Percentiles rank a stretch among this genome's conserved stretches.
These are phyloP conservation scores for Hibiscus syriacus DNA, from an alignment of 345 rosid genomes.

Conservation along the genomic window DNA sequence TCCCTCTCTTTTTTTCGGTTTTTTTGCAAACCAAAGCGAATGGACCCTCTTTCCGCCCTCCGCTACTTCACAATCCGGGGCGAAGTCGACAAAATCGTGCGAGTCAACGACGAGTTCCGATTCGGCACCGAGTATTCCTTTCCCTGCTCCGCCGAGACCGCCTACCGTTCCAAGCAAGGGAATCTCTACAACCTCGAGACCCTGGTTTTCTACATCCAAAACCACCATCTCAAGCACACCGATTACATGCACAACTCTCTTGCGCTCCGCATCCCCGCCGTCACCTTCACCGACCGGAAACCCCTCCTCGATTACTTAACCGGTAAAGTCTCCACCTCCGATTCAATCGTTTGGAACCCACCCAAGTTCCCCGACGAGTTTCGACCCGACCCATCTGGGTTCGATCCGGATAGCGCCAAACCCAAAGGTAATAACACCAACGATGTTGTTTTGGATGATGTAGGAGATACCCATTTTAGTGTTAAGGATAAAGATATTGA, in stretches of 20 bases:
- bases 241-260: slow-evolving; percentile 72
- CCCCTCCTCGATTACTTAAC: slow-evolving; percentile 83
- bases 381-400: slow-evolving; percentile 30
- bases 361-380: slow-evolving; percentile 40
- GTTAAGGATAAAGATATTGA: slow-evolving; percentile 14
- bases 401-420: slow-evolving; percentile 15
- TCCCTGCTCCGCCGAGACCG: slow-evolving; percentile 57
- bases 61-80: slow-evolving; percentile 61
- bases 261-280: slow-evolving; percentile 51
- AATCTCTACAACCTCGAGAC: slow-evolving; percentile 77
- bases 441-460: slow-evolving; percentile 22
- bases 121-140: slow-evolving; percentile 65
- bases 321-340: slow-evolving; percentile 56
- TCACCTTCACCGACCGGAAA: slow-evolving; percentile 78
- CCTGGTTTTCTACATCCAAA: slow-evolving; percentile 52
- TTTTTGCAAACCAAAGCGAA: slow-evolving; percentile 1
- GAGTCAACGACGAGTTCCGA: slow-evolving; percentile 43
- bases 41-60: slow-evolving; percentile 80
- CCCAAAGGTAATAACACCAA: slow-evolving; percentile 7
- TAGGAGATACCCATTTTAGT: slow-evolving; percentile 8
- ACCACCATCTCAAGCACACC: slow-evolving; percentile 62
- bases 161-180: slow-evolving; percentile 79
- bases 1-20: background rate
- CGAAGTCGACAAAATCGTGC: slow-evolving; percentile 50
- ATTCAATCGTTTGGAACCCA: slow-evolving; percentile 40